Percentiles rank a stretch among this genome's conserved stretches.
phyloP scores from a whole-genome alignment of 306 rosid species.

The Macrotyloma uniflorum region DNA sequence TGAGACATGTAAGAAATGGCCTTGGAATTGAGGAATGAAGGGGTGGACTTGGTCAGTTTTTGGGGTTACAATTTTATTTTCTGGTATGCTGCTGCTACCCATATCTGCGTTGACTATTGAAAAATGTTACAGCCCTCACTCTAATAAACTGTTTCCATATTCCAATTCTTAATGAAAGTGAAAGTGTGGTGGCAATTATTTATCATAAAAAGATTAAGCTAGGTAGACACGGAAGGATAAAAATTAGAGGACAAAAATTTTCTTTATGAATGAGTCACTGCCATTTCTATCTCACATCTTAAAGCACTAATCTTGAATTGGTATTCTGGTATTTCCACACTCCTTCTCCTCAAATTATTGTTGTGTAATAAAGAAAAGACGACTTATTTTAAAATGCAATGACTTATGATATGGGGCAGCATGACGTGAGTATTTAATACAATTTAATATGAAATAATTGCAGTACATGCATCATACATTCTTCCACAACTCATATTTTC shows the following conservation, averaged over 20 bases:
- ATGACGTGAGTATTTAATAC: constrained; percentile 31
- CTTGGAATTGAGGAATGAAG: constrained; percentile 35
- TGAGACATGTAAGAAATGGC: constrained; percentile 28
- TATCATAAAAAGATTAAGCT: constrained; percentile 44
- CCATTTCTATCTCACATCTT: constrained; percentile 14
- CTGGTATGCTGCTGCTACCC: constrained; percentile 13
- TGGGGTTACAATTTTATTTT: constrained; percentile 45
- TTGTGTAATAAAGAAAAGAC: constrained; percentile 20
- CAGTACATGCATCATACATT: constrained; percentile 32
- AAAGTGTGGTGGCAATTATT: constrained; percentile 30
- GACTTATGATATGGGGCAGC: constrained; percentile 39
- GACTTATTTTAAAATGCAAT: constrained; percentile 4
- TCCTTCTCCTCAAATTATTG: constrained; percentile 12
- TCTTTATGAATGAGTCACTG: not conserved
- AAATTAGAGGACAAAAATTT: constrained; percentile 30
- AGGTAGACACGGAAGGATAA: constrained; percentile 33
- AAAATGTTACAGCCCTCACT: constrained; percentile 30
- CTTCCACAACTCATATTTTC: constrained; percentile 28
- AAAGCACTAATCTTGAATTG: not conserved
- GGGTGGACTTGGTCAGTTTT: constrained; percentile 42
- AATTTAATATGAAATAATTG: constrained; percentile 38
- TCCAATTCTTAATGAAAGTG: constrained; percentile 43
- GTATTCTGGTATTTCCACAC: constrained; percentile 15
- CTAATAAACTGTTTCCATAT: constrained; percentile 47
- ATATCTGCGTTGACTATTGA: constrained; percentile 55